Base-by-base conservation (phyloP, 1,284 basidiomycete genomes). In the Ustilago cynodontis region DNA sequence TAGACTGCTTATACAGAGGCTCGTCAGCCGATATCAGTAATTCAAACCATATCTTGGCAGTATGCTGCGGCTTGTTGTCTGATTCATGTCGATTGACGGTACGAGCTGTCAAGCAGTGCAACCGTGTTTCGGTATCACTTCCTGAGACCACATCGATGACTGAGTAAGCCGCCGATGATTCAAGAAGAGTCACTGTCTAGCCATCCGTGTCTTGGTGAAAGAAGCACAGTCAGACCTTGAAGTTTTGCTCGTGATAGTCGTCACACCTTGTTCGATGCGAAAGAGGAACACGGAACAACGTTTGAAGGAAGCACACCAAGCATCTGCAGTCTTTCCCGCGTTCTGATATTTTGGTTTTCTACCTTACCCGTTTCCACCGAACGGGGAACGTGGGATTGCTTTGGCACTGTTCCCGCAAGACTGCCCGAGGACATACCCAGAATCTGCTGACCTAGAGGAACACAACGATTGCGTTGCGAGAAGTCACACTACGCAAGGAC, bases 31-130 rank as follows among this genome's bases (percentile, higher is more conserved):
- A 20, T n/a, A 20, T 9, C 11, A 43, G 9, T 43, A 18, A 20
- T 20, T 43, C 41, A 43, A 9, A 49, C 47, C 45, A 49, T 49
- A 24, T 49, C 45, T 14, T 43, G 5, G 7, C 18, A 43, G 5
- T 33, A 6, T 33, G 5, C 31, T 33, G 31, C 31, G 31, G 31
- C 31, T 33, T 33, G 11, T 20, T 20, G 10, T 43, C 41, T 43
- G n/a, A 33, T 33, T 33, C 31, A 33, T 33, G 5, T 5, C 24
- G 26, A 24, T 9, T 39, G 35, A 43, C 28, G 31, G 45, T 16
- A 2, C 57, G 31, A 61, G 18, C 31, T 37, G 13, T 35, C 51
- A 45, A 45, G 43, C 43, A n/a, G 43, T 22, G 43, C 43, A 22
- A 5, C 22, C 43, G n/a, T 8, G 43, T 16, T n/a, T 18, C 11